These are phyloP conservation scores for Spathaspora sp. DNA, from an alignment of 805 yeast species.

Conservation along the genomic window DNA sequence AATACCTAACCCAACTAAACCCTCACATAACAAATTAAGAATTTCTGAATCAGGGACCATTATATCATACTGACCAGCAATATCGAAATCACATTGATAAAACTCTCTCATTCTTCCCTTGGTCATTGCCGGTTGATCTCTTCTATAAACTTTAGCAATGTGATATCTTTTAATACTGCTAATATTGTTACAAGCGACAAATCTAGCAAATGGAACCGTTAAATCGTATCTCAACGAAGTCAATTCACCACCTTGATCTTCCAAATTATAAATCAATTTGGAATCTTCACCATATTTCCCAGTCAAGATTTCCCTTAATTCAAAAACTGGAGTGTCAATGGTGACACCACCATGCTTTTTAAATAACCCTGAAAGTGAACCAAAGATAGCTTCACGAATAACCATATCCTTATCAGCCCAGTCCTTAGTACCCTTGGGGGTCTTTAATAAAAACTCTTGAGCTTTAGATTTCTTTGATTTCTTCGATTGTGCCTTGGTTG, in stretches of 20 bases:
- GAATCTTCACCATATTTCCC: constrained; percentile 99
- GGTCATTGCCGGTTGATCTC: constrained; percentile 99
- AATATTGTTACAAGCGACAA: constrained; percentile 91
- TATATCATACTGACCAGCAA: constrained; percentile 87
- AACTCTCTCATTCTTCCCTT: constrained; percentile 99
- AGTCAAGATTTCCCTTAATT: constrained; percentile 87
- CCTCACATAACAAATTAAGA: constrained; percentile 77
- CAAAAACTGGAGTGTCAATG: constrained; percentile 97
- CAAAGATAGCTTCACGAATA: constrained; percentile 82
- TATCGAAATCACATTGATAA: constrained; percentile 97
- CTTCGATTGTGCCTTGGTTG: constrained; percentile 9
- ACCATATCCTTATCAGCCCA: constrained; percentile 99
- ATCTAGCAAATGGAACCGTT: constrained; percentile 98
- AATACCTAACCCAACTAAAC: constrained; percentile 79
- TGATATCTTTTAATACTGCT: constrained; percentile 90
- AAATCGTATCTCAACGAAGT: constrained; percentile 93
- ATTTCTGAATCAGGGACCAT: constrained; percentile 98
- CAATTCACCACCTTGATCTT: constrained; percentile 98
- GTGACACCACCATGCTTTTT: constrained; percentile 98
- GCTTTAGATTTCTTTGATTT: constrained; percentile 37
- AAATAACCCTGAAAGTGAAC: constrained; percentile 68
- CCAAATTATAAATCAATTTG: constrained; percentile 89
- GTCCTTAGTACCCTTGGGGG: constrained; percentile 96
- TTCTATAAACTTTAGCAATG: constrained; percentile 96
- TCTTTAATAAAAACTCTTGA: constrained; percentile 73